Percentiles rank a stretch among this genome's conserved stretches.
phyloP scores from a whole-genome alignment of 176 grass and related monocot genomes.

The Saccharum spontaneum region DNA sequence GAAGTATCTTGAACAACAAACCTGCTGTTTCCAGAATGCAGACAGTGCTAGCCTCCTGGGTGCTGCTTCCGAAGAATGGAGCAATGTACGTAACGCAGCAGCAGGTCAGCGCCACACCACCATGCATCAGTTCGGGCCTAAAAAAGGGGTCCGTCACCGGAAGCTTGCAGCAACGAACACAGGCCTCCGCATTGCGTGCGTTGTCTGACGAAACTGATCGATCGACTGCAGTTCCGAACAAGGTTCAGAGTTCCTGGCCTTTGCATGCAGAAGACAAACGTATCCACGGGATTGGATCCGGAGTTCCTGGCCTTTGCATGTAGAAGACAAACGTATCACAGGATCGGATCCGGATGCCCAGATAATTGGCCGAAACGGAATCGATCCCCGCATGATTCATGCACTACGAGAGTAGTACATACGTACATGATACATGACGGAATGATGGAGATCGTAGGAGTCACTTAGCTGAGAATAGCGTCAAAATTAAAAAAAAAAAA shows the following conservation, averaged over 20 bases:
- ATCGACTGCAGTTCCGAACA: not conserved
- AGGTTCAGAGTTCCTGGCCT: not conserved
- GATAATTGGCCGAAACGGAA: not conserved
- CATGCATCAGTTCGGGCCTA: too few species aligned
- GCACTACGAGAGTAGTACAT: not conserved
- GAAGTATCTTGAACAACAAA: too few species aligned
- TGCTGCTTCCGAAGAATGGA: not conserved
- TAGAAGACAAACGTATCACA: constrained; percentile 1
- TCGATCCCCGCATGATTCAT: not conserved
- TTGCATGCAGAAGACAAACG: not conserved
- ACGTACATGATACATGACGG: too few species aligned
- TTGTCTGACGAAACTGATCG: not conserved
- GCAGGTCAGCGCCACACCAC: too few species aligned
- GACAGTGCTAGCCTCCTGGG: not conserved
- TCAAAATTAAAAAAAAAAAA: too few species aligned
- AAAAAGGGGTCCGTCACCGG: too few species aligned
- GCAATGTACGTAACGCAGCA: not conserved
- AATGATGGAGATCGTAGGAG: not conserved
- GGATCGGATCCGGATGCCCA: not conserved
- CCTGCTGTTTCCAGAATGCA: too few species aligned
- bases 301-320: not conserved
- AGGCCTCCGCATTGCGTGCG: not conserved
- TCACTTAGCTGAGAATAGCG: not conserved
- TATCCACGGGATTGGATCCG: constrained; percentile 8
- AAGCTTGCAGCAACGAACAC: not conserved